A percentile compares a stretch with the other conserved stretches of the same genome.
Conservation (phyloP, 2,329 filamentous ascomycete species). For the Fulvia fulva region DNA sequence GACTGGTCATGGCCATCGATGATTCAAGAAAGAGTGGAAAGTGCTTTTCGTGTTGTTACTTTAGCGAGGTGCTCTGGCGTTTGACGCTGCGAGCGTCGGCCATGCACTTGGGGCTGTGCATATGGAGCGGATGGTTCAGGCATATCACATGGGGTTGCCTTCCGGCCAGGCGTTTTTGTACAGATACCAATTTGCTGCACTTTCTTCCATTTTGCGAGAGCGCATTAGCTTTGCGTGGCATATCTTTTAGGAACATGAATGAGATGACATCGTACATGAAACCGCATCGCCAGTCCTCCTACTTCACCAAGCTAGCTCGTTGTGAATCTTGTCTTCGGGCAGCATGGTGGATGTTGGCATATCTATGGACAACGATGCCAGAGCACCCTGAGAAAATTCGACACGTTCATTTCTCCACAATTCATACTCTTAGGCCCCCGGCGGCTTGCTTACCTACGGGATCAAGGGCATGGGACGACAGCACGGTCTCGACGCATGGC, state of each 20-base stretch:
- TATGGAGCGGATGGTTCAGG: background rate
- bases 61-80: conserved; percentile 1
- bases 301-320: too few species aligned
- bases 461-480: too few species aligned
- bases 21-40: background rate
- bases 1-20: conserved; percentile 1
- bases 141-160: background rate
- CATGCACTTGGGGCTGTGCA: background rate
- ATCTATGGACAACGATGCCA: too few species aligned
- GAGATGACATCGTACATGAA: background rate
- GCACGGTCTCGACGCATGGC: too few species aligned
- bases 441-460: too few species aligned
- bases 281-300: too few species aligned
- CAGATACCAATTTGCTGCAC: conserved; percentile 4
- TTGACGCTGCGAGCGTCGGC: background rate
- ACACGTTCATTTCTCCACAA: too few species aligned
- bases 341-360: too few species aligned
- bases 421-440: too few species aligned
- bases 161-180: background rate
- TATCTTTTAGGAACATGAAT: background rate
- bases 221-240: background rate
- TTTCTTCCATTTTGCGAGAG: background rate
- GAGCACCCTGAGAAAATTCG: too few species aligned
- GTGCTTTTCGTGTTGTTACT: background rate
- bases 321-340: too few species aligned